phyloP scores from a whole-genome alignment of 2,329 filamentous ascomycete genomes.

The Macroventuria anomochaeta region DNA sequence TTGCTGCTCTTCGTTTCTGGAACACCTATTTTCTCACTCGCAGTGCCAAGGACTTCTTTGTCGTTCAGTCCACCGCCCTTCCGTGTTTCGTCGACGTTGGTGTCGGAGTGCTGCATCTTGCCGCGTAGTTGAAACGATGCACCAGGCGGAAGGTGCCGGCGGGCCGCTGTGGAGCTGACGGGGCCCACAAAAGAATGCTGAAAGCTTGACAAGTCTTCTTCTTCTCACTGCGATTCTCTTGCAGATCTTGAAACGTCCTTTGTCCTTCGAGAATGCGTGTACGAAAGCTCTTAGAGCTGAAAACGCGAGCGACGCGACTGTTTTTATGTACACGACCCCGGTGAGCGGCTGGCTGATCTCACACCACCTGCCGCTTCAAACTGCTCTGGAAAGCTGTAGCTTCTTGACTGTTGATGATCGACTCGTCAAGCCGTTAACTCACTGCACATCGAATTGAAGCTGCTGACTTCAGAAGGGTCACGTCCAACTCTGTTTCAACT shows the following conservation, averaged over 20 bases:
- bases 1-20: neutral
- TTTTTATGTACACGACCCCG: neutral
- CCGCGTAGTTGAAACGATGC: neutral
- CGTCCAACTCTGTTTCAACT: neutral
- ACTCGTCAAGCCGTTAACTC: neutral
- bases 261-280: neutral
- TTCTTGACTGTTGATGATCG: constrained; percentile 4
- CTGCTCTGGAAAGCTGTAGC: neutral
- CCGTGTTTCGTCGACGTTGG: neutral
- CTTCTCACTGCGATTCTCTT: neutral
- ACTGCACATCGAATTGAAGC: neutral
- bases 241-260: neutral
- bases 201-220: constrained; percentile 2
- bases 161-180: constrained; percentile 11
- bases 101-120: constrained; percentile 15
- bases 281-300: neutral
- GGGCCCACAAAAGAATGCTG: neutral
- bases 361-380: constrained; percentile 5
- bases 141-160: constrained; percentile 12
- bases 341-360: neutral
- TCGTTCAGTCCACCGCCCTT: neutral
- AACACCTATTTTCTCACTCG: neutral
- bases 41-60: neutral
- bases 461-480: neutral
- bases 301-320: neutral